Base-by-base conservation (phyloP, 257 asterid genomes). In the Nicotiana sylvestris region DNA sequence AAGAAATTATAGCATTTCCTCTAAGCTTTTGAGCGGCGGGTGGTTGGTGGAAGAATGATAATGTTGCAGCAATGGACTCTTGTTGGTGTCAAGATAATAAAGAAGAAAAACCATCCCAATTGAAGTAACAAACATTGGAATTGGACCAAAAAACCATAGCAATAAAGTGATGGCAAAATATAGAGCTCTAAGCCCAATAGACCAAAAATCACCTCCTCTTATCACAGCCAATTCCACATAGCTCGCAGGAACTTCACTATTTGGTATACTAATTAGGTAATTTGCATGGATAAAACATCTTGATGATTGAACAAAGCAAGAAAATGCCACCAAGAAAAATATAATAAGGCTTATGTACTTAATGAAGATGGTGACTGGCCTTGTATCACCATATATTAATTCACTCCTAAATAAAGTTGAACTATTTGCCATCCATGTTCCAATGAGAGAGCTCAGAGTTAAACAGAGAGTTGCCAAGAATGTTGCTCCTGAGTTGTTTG, bases 71-170 rank as follows among this genome's bases (percentile, higher is more conserved):
- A 76, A 51, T 29, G 80, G 64, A 17, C 2, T 76, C 64, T 51
- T 76, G 64, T 76, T 76, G 80, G 80, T 51, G 21, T 76, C 80
- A 37, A 60, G 80, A 76, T 51, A 76, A 29, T 76, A 13, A 76
- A 76, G 64, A 49, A 76, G 80, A 51, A 51, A 51, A 51, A 76
- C 80, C 80, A 76, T 76, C 64, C 80, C 80, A 76, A 76, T 0
- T 76, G 80, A 76, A 76, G 80, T 29, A 76, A 15, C 46, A 76
- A 76, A 76, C 64, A 76, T 49, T 18, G 92, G 92, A 12, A 91
- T 88, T 5, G 94, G 93, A 13, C 94, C 94, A 55, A 89, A 89
- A 43, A 89, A 89, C 92, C 93, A 91, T 3, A 91, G 84, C 82
- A 91, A 46, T 86, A 91, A 81, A 86, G 83, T 89, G 53, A 88